phyloP scores from a whole-genome alignment of 2,329 filamentous ascomycete genomes.

The Pseudocercospora crystallina region DNA sequence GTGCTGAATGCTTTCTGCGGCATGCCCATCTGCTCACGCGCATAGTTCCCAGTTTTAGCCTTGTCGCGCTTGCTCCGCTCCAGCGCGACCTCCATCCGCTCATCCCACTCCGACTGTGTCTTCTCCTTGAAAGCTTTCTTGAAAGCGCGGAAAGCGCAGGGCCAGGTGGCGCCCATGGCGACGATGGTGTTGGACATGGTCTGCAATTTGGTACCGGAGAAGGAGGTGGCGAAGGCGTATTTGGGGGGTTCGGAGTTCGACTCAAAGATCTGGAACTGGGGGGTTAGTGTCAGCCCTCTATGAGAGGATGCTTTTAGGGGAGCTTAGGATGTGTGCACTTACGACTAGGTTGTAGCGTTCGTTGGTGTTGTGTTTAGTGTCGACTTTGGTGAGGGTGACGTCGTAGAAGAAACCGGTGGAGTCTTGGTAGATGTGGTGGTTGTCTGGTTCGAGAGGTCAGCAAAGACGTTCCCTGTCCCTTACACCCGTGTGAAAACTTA shows the following conservation, averaged over 20 bases:
- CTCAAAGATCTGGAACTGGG: slow-evolving; percentile 62
- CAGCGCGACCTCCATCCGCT: slow-evolving; percentile 35
- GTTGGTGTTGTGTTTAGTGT: slow-evolving; percentile 48
- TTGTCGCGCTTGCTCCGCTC: slow-evolving; percentile 12
- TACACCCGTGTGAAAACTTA: slow-evolving; percentile 30
- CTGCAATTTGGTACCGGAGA: slow-evolving; percentile 21
- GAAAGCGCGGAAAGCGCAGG: slow-evolving; percentile 39
- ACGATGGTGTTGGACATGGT: slow-evolving; percentile 31
- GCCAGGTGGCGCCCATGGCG: slow-evolving; percentile 34
- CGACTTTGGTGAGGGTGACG: slow-evolving; percentile 58
- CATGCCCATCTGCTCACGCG: neutral
- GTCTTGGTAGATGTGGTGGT: slow-evolving; percentile 68
- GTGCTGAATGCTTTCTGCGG: neutral
- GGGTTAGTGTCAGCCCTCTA: slow-evolving; percentile 23
- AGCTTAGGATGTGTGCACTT: slow-evolving; percentile 13
- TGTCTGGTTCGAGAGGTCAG: slow-evolving; percentile 42
- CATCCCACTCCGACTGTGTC: slow-evolving; percentile 43
- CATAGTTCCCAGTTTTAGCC: slow-evolving; percentile 1
- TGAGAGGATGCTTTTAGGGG: neutral
- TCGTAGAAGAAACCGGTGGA: slow-evolving; percentile 62
- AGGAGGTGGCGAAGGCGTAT: slow-evolving; percentile 58
- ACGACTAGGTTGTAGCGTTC: slow-evolving; percentile 64
- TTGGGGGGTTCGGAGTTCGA: slow-evolving; percentile 58
- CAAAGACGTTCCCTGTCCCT: neutral
- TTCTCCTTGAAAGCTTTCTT: slow-evolving; percentile 41